phyloP scores from a whole-genome alignment of 768 basidiomycete species.

The Phaeotremella fagi region DNA sequence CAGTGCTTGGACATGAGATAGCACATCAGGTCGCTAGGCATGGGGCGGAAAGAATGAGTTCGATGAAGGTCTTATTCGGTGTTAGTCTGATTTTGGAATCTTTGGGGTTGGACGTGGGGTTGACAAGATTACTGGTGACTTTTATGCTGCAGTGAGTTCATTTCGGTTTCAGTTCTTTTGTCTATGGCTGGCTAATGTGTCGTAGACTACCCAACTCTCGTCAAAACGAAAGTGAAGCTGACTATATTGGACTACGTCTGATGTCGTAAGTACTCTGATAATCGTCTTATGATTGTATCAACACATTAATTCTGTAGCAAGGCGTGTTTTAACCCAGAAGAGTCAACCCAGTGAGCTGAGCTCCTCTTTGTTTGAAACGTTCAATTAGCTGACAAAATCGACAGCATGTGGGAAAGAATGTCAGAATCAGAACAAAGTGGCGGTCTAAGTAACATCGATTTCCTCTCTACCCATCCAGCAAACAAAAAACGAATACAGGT shows the following conservation, averaged over 20 bases:
- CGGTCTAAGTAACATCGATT: conserved; percentile 51
- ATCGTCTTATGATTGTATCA: too few relatives aligned
- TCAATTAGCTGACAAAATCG: conserved; percentile 1
- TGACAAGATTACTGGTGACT: conserved; percentile 54
- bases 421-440: conserved; percentile 54
- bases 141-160: conserved; percentile 54
- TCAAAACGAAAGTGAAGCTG: conserved; percentile 79
- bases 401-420: conserved; percentile 68
- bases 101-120: conserved; percentile 58
- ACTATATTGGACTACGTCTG: conserved; percentile 74
- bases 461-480: conserved; percentile 77
- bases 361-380: background rate
- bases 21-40: conserved; percentile 57
- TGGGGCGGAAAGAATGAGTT: conserved; percentile 50
- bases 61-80: conserved; percentile 49
- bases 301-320: too few relatives aligned
- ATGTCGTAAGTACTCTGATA: conserved; percentile 57
- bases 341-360: conserved; percentile 61
- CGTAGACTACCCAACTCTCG: conserved; percentile 75
- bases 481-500: conserved; percentile 69
- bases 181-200: too few relatives aligned
- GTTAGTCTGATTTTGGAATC: conserved; percentile 51
- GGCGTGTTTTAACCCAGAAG: conserved; percentile 81
- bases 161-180: too few relatives aligned
- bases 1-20: conserved; percentile 80